Conservation (phyloP, 2,329 filamentous ascomycete species). For the Fusarium sp. region DNA sequence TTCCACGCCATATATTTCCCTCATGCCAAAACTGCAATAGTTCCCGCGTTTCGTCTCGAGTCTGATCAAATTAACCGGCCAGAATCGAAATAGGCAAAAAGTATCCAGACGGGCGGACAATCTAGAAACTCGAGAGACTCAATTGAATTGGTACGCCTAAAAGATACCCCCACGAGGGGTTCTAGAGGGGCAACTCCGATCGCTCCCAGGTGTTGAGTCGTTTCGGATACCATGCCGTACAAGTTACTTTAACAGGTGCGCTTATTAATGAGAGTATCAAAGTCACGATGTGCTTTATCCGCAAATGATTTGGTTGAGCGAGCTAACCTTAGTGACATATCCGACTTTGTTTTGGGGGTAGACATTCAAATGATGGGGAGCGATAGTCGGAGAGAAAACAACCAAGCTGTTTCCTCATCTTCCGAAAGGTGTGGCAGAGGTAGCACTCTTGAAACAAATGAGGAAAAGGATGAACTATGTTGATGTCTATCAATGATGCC, state of each 20-base stretch:
- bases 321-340: slow-evolving; percentile 5
- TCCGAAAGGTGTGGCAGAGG: slow-evolving; percentile 21
- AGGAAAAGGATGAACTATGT: slow-evolving; percentile 26
- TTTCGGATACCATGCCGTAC: slow-evolving; percentile 26
- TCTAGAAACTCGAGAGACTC: slow-evolving; percentile 11
- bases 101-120: background rate
- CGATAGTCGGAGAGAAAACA: slow-evolving; percentile 17
- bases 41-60: background rate
- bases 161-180: slow-evolving; percentile 27
- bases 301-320: slow-evolving; percentile 31
- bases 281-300: background rate
- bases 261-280: slow-evolving; percentile 13
- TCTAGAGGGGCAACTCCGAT: slow-evolving; percentile 30
- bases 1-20: slow-evolving; percentile 25
- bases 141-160: slow-evolving; percentile 29
- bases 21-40: slow-evolving; percentile 22
- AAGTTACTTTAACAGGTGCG: slow-evolving; percentile 4
- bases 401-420: background rate
- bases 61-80: slow-evolving; percentile 32
- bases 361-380: slow-evolving; percentile 7
- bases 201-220: slow-evolving; percentile 24
- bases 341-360: background rate
- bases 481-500: slow-evolving; percentile 35
- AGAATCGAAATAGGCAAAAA: slow-evolving; percentile 30
- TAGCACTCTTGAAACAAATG: slow-evolving; percentile 21